Evolutionary conservation across 2,329 filamentous ascomycete genomes (phyloP).

Genomic region (Epicoccum sorghinum): DNA sequence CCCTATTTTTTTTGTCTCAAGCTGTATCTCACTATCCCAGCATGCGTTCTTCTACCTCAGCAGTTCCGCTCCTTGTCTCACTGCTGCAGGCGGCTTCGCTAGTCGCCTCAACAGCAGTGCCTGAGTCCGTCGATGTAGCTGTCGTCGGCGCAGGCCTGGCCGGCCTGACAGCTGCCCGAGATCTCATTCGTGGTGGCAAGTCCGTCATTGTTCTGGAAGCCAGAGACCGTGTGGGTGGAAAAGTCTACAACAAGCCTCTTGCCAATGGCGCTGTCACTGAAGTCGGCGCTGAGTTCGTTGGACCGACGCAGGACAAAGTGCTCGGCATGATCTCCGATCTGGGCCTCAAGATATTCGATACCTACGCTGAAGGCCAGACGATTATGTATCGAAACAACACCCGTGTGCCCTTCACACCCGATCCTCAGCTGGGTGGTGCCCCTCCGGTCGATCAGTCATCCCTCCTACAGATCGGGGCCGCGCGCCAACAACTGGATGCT

Average conservation of each 20-base stretch:
- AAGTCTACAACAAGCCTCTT: conserved; percentile 48
- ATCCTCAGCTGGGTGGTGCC: conserved; percentile 18
- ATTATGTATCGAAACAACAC: conserved; percentile 25
- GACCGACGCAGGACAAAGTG: conserved; percentile 29
- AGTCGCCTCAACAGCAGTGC: neutral
- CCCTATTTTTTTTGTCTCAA: neutral
- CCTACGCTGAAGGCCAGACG: conserved; percentile 20
- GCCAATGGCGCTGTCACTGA: conserved; percentile 30
- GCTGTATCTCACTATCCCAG: neutral
- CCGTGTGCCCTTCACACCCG: conserved; percentile 14
- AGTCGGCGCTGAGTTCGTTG: conserved; percentile 32
- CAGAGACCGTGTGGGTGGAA: conserved; percentile 58
- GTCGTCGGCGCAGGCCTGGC: conserved; percentile 55
- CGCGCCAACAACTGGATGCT: conserved; percentile 19
- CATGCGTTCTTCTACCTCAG: neutral
- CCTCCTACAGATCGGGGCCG: conserved; percentile 17
- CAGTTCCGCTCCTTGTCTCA: neutral
- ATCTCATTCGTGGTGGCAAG: conserved; percentile 48
- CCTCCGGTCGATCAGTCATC: conserved; percentile 18
- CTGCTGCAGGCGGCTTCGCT: neutral
- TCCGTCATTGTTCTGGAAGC: conserved; percentile 58
- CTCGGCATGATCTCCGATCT: conserved; percentile 25
- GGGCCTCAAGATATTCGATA: conserved; percentile 25
- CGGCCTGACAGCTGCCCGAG: conserved; percentile 36
- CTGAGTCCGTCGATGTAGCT: conserved; percentile 30